phyloP scores from a whole-genome alignment of 257 asterid species.

The Paraleonurus japonicus region DNA sequence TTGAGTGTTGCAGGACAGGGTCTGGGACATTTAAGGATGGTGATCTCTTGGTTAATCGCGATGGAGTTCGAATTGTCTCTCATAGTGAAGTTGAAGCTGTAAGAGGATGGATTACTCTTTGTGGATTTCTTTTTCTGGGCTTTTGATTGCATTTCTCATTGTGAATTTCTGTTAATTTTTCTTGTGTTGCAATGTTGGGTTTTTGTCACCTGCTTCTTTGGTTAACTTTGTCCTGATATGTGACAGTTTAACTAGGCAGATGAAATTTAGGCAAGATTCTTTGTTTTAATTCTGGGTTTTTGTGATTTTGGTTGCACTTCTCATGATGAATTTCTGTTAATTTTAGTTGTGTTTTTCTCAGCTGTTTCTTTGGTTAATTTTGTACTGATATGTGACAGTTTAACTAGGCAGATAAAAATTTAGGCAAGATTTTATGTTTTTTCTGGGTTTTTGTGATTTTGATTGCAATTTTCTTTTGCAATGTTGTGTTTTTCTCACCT shows the following conservation, averaged over 20 bases:
- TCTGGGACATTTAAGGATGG: slow-evolving; percentile 99
- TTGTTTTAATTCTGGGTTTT: too few relatives aligned
- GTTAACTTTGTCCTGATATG: not conserved
- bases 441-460: slow-evolving; percentile 14
- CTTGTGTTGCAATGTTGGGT: not conserved
- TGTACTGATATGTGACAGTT: not conserved
- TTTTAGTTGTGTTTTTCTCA: not conserved
- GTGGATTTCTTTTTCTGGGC: not conserved
- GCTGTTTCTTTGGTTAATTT: not conserved
- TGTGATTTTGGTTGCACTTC: slow-evolving; percentile 20
- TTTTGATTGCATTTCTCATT: slow-evolving; percentile 16
- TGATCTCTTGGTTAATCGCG: slow-evolving; percentile 88
- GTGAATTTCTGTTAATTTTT: slow-evolving; percentile 4
- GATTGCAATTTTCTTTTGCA: slow-evolving; percentile 18
- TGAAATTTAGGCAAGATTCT: not conserved
- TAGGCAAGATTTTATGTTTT: too few relatives aligned
- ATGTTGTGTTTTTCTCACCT: not conserved
- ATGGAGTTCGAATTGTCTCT: slow-evolving; percentile 87
- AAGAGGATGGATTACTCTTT: slow-evolving; percentile 18
- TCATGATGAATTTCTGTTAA: not conserved
- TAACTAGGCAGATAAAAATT: not conserved
- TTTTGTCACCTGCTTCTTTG: not conserved
- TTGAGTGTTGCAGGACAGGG: slow-evolving; percentile 56
- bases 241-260: not conserved
- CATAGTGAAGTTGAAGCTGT: slow-evolving; percentile 72